Base-by-base conservation (phyloP, 2,329 filamentous ascomycete species). In the Herpotrichia juniperi region DNA sequence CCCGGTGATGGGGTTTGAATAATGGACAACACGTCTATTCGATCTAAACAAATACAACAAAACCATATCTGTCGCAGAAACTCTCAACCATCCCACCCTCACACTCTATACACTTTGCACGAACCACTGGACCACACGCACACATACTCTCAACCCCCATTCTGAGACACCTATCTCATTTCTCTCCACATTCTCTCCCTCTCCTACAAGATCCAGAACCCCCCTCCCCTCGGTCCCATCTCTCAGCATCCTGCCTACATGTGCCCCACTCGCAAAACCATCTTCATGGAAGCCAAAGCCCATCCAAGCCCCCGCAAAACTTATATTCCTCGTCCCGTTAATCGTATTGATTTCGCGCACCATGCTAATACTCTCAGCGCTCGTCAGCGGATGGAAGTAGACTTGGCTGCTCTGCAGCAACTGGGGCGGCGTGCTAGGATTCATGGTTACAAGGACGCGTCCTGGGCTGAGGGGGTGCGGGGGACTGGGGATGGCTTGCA, bases 281-380 rank as follows among this genome's bases (percentile, higher is more conserved):
- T 57, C 54, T 25, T 57, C 54, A 37, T 57, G 54, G 39, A 57
- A 57, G 22, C 54, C 54, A 21, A 42, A 54, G 2, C 54, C 54
- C 51, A 54, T 54, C 54, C 54, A 57, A 17, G 54, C 54, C 2
- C 54, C 54, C 12, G 54, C 54, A 34, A 57, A 57, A 31, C 50
- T 53, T 11, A 54, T 39, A 25, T 34, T 44, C 7, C 7, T 6
- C 2, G 26, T 24, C 2, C 47, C 51, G 43, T 57, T 57, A 16
- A 57, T 57, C 24, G 26, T 39, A 25, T 49, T 8, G 43, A 57
- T 14, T 6, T 49, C 14, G 2, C 24, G 34, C 22, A 43, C 28
- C 48, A 46, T 48, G 4, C 2, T 11, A 21, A 57, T 37, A 40
- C 54, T 57, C 11, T 48, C 42, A 10, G 51, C 48, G 16, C 11